A percentile compares a stretch with the other conserved stretches of the same genome.
phyloP scores from a whole-genome alignment of 1,284 basidiomycete species.

The Boletus semigastroideus region DNA sequence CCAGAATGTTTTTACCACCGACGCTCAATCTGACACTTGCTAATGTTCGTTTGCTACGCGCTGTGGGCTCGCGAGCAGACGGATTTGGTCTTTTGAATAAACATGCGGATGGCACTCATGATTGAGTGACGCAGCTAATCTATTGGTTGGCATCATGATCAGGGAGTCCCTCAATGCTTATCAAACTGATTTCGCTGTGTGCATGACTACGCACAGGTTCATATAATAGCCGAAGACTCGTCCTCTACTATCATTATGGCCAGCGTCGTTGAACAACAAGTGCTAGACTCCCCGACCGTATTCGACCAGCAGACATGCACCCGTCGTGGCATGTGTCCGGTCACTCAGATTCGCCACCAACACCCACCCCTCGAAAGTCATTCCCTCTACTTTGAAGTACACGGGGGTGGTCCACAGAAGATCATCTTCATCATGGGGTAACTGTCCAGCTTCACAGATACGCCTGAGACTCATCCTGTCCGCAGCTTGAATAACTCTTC shows the following conservation, averaged over 20 bases:
- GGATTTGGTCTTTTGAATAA: too few species aligned
- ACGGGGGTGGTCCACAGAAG: constrained; percentile 64
- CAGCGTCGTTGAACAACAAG: constrained; percentile 8
- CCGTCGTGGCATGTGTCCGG: constrained; percentile 70
- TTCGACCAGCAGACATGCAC: constrained; percentile 51
- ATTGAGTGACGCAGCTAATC: too few species aligned
- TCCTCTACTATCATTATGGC: constrained; percentile 8
- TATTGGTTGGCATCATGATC: too few species aligned
- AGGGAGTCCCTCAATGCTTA: too few species aligned
- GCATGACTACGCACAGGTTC: too few species aligned
- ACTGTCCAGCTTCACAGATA: neutral
- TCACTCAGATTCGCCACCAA: constrained; percentile 55
- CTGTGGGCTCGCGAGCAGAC: too few species aligned
- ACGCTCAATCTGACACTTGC: too few species aligned
- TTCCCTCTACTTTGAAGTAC: constrained; percentile 75
- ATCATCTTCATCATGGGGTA: constrained; percentile 74
- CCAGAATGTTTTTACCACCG: too few species aligned
- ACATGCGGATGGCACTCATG: too few species aligned
- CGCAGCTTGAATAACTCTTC: constrained; percentile 56
- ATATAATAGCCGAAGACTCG: too few species aligned
- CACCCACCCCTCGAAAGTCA: constrained; percentile 56
- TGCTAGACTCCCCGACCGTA: constrained; percentile 18
- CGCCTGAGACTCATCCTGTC: constrained; percentile 12
- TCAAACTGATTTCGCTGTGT: too few species aligned
- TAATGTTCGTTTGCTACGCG: too few species aligned